A percentile compares a stretch with the other conserved stretches of the same genome.
phyloP scores from a whole-genome alignment of 78 protist species.

The slime mould (Dictyostelium discoideum) region DNA sequence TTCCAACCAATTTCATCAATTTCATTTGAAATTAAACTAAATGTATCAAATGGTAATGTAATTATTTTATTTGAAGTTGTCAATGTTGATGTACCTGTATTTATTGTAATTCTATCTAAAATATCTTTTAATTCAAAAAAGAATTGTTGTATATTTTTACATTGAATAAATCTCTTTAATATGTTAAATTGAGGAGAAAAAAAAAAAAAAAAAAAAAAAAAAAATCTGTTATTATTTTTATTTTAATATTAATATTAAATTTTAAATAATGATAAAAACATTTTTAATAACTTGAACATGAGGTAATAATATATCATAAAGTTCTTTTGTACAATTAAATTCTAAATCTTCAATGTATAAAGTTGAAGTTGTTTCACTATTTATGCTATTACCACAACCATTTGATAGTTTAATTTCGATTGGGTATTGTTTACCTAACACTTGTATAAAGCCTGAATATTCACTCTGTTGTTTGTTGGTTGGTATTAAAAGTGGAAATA shows the following conservation, averaged over 20 bases:
- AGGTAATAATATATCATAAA: not conserved
- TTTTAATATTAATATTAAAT: not conserved
- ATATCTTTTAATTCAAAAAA: conserved; percentile 68
- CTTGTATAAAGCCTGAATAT: conserved; percentile 35
- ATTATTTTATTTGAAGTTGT: not conserved
- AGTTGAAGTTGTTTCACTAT: not conserved
- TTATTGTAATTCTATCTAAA: conserved; percentile 11
- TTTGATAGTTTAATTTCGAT: conserved; percentile 23
- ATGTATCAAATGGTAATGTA: conserved; percentile 52
- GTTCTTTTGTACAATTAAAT: conserved; percentile 24
- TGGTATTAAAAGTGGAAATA: conserved; percentile 50
- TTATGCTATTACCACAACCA: not conserved
- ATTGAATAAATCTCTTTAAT: conserved; percentile 24
- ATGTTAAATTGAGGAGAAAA: not conserved
- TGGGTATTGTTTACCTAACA: conserved; percentile 30
- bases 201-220: no score
- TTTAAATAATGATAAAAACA: not conserved
- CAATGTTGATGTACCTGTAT: not conserved
- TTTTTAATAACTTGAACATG: conserved; percentile 11
- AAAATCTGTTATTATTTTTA: not conserved
- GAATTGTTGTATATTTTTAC: conserved; percentile 60
- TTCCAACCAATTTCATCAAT: conserved; percentile 62
- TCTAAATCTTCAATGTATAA: conserved; percentile 34
- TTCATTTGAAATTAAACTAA: conserved; percentile 10
- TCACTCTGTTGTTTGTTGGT: conserved; percentile 9